A percentile compares a stretch with the other conserved stretches of the same genome.
These are phyloP conservation scores for Dovyalis caffra DNA, from an alignment of 345 rosid genomes.

Conservation along the genomic window DNA sequence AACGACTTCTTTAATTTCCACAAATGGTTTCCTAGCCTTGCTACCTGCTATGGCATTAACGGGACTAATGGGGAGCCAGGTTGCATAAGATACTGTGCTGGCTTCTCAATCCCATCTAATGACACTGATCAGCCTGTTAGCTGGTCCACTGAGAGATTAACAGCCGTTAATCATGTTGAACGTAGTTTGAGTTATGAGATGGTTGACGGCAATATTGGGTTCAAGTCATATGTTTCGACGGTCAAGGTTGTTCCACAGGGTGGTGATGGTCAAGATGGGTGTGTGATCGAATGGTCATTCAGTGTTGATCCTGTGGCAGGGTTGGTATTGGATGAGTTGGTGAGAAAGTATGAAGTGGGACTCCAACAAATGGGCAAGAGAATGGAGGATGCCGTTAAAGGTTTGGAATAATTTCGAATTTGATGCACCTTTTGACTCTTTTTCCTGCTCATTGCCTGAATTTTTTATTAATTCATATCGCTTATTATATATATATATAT, in stretches of 20 bases:
- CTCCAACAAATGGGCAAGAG: constrained; percentile 29
- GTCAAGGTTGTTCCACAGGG: constrained; percentile 34
- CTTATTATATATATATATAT: too few species aligned
- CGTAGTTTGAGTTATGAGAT: constrained; percentile 49
- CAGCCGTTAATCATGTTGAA: constrained; percentile 36
- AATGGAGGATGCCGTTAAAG: constrained; percentile 32
- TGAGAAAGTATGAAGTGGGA: constrained; percentile 34
- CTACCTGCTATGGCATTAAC: constrained; percentile 44
- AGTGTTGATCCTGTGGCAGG: constrained; percentile 58
- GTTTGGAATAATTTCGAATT: not conserved
- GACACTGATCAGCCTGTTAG: not conserved
- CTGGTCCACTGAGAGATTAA: constrained; percentile 57
- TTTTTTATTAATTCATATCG: too few species aligned
- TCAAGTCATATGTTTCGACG: constrained; percentile 50
- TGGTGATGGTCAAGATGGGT: constrained; percentile 34
- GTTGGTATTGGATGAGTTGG: constrained; percentile 39
- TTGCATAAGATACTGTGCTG: constrained; percentile 48
- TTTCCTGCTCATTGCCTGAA: not conserved
- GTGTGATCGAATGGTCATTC: constrained; percentile 60
- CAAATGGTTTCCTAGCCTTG: constrained; percentile 41
- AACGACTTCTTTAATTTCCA: constrained; percentile 56
- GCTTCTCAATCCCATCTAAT: constrained; percentile 38
- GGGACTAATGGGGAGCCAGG: constrained; percentile 62
- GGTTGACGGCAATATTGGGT: constrained; percentile 55
- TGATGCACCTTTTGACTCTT: not conserved